Evolutionary conservation across 345 rosid genomes (phyloP).

Genomic region (Citrus mangshanensis): DNA sequence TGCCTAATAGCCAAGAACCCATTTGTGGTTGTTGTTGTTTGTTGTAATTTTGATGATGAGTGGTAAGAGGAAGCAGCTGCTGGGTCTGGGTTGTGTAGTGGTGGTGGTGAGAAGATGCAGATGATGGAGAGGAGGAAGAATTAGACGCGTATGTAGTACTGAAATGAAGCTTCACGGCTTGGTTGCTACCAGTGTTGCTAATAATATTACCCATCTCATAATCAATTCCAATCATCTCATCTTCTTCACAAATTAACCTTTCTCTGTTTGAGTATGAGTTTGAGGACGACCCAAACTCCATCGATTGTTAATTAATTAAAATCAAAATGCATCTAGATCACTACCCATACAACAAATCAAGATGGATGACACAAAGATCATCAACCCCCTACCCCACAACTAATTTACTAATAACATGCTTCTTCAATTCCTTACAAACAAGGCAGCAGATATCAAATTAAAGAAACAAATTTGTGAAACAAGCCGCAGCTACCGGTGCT

Average conservation of each 20-base stretch:
- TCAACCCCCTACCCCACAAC: neutral
- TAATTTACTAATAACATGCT: too few relatives aligned
- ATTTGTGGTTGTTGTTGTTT: conserved; percentile 12
- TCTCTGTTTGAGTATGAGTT: conserved; percentile 1
- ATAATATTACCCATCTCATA: conserved; percentile 11
- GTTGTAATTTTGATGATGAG: conserved; percentile 5
- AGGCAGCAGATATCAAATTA: too few relatives aligned
- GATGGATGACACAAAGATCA: neutral
- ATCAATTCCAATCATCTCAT: conserved; percentile 5
- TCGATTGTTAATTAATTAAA: neutral
- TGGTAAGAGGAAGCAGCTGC: conserved; percentile 15
- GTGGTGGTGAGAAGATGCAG: conserved; percentile 16
- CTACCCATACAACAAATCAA: neutral
- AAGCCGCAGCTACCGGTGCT: too few relatives aligned
- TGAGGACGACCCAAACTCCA: conserved; percentile 25
- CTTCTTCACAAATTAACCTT: conserved; percentile 25
- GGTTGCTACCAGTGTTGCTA: neutral
- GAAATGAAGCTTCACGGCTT: conserved; percentile 17
- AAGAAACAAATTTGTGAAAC: too few relatives aligned
- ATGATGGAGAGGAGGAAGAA: conserved; percentile 32
- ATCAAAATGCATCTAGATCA: neutral
- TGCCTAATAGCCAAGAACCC: conserved; percentile 32
- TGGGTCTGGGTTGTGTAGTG: conserved; percentile 17
- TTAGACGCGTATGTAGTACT: conserved; percentile 5
- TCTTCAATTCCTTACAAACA: too few relatives aligned